These are phyloP conservation scores for Lentinula lateritia DNA, from an alignment of 768 basidiomycete genomes.

Conservation along the genomic window DNA sequence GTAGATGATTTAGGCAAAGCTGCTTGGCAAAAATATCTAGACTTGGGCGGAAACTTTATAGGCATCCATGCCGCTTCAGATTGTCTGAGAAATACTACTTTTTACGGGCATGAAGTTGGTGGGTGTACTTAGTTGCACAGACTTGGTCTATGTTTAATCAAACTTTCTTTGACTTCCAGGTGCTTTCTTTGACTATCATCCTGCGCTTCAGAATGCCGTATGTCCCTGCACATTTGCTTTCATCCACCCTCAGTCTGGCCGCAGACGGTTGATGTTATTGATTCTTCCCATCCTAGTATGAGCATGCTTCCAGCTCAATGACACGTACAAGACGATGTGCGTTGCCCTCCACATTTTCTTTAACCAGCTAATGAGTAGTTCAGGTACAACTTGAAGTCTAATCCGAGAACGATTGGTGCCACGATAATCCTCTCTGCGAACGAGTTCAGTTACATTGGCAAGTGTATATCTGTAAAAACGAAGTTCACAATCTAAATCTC, in stretches of 20 bases:
- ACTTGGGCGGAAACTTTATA: slow-evolving; percentile 65
- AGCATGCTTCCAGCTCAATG: slow-evolving; percentile 45
- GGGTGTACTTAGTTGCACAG: slow-evolving; percentile 1
- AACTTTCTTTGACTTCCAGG: slow-evolving; percentile 24
- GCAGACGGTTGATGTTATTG: slow-evolving; percentile 56
- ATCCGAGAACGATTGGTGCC: slow-evolving; percentile 62
- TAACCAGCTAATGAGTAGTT: neutral
- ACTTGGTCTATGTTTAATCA: neutral
- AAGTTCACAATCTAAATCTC: neutral
- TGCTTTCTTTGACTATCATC: slow-evolving; percentile 70
- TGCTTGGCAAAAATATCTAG: slow-evolving; percentile 60
- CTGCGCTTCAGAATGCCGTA: slow-evolving; percentile 60
- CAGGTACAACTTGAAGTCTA: slow-evolving; percentile 70
- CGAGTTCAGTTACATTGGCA: slow-evolving; percentile 58
- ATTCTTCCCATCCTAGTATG: slow-evolving; percentile 57
- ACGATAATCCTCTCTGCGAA: slow-evolving; percentile 59
- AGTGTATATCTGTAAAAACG: slow-evolving; percentile 7
- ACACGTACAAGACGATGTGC: slow-evolving; percentile 57
- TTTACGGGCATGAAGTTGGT: slow-evolving; percentile 57
- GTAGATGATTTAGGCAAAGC: slow-evolving; percentile 53
- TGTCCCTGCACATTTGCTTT: slow-evolving; percentile 14
- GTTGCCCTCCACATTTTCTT: slow-evolving; percentile 15
- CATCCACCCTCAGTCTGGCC: neutral
- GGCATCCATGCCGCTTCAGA: slow-evolving; percentile 66
- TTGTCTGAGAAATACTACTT: slow-evolving; percentile 49